phyloP scores from a whole-genome alignment of 768 basidiomycete species.

The Clitopilus hobsonii region DNA sequence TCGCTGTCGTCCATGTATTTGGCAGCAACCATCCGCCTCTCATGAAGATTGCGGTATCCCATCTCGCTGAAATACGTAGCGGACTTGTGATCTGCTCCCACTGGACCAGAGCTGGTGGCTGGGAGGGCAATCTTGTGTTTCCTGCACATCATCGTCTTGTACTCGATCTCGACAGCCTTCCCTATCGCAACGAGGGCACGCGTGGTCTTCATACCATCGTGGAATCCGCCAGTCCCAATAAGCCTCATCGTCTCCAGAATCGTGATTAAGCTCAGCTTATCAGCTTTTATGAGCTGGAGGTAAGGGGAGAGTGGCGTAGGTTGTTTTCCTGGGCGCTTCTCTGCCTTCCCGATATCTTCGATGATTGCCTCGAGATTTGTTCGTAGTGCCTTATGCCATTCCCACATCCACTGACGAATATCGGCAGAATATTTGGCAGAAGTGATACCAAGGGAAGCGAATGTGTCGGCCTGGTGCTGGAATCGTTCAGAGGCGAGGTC shows the following conservation, averaged over 20 bases:
- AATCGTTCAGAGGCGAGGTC: conserved; percentile 75
- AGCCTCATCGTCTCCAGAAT: conserved; percentile 87
- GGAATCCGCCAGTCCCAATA: conserved; percentile 70
- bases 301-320: conserved; percentile 52
- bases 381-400: conserved; percentile 69
- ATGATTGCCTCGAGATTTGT: conserved; percentile 48
- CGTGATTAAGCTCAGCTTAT: conserved; percentile 81
- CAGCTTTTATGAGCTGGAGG: conserved; percentile 66
- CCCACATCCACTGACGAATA: conserved; percentile 80
- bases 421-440: conserved; percentile 40
- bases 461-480: conserved; percentile 53
- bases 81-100: conserved; percentile 16
- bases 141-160: conserved; percentile 78
- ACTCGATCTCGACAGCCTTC: conserved; percentile 83
- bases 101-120: conserved; percentile 7
- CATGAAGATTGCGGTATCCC: conserved; percentile 58
- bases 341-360: conserved; percentile 33
- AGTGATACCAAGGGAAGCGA: conserved; percentile 55
- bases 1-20: conserved; percentile 63
- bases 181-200: conserved; percentile 79
- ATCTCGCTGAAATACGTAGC: conserved; percentile 49
- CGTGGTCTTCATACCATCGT: conserved; percentile 85
- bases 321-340: conserved; percentile 13
- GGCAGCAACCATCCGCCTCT: conserved; percentile 61
- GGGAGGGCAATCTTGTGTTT: conserved; percentile 54